Conservation (phyloP, 495 filamentous ascomycete genomes). For the Hypoxylon fuscum region DNA sequence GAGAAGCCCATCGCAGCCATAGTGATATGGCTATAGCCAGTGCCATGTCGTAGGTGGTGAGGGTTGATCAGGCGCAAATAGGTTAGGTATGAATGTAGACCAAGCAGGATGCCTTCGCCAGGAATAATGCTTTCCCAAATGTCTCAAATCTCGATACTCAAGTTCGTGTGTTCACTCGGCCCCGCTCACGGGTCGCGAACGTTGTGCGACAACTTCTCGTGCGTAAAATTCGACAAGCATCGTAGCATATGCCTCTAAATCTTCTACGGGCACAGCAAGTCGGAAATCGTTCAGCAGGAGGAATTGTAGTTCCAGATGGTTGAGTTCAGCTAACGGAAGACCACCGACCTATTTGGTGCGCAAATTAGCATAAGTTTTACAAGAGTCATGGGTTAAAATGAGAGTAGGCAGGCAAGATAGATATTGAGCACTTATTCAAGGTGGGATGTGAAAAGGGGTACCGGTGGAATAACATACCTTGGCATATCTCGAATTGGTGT, state of each 20-base stretch:
- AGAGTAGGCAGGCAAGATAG: too few relatives aligned
- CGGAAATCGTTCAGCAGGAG: conserved; percentile 97
- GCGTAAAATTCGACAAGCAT: conserved; percentile 99
- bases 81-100: conserved; percentile 21
- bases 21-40: conserved; percentile 19
- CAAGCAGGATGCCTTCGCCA: background rate
- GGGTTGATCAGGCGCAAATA: too few relatives aligned
- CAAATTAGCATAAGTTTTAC: background rate
- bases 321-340: conserved; percentile 93
- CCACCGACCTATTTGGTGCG: conserved; percentile 79
- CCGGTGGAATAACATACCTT: conserved; percentile 74
- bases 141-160: conserved; percentile 29
- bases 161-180: conserved; percentile 17
- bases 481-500: conserved; percentile 98
- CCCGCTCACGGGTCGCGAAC: conserved; percentile 40
- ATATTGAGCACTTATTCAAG: too few relatives aligned
- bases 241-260: conserved; percentile 95
- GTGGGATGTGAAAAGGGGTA: too few relatives aligned
- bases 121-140: conserved; percentile 4
- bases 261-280: conserved; percentile 91
- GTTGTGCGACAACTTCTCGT: conserved; percentile 80
- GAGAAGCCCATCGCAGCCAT: background rate
- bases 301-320: conserved; percentile 97
- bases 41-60: conserved; percentile 3
- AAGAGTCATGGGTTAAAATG: too few relatives aligned